Conservation (phyloP, 306 rosid species). For the Pachyrhizus erosus region DNA sequence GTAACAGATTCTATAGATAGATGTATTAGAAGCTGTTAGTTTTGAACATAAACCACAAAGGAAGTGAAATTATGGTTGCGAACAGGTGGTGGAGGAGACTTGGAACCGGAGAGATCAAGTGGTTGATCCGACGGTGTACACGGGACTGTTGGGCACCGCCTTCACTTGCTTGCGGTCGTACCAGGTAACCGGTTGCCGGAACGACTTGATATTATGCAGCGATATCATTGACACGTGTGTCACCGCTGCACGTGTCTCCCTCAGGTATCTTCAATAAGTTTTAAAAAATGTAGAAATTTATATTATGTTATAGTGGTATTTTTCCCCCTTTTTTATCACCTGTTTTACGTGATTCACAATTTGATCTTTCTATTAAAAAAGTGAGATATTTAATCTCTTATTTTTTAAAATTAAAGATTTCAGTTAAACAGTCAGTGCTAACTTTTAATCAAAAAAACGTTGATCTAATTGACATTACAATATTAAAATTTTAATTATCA, state of each 20-base stretch:
- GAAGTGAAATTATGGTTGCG: neutral
- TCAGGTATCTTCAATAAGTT: conserved; percentile 51
- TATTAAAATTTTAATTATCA: too few species aligned
- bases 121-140: conserved; percentile 73
- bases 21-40: neutral
- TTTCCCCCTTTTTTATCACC: too few species aligned
- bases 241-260: conserved; percentile 58
- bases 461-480: too few species aligned
- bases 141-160: conserved; percentile 86
- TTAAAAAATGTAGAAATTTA: neutral
- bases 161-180: conserved; percentile 79
- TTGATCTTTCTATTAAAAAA: too few species aligned
- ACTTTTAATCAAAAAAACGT: too few species aligned
- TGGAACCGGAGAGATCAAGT: conserved; percentile 60
- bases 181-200: conserved; percentile 59
- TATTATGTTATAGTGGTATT: too few species aligned
- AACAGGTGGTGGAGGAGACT: conserved; percentile 69
- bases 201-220: conserved; percentile 65
- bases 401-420: too few species aligned
- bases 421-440: too few species aligned
- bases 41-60: neutral
- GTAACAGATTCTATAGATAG: neutral
- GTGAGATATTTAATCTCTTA: too few species aligned
- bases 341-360: too few species aligned
- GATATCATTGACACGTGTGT: conserved; percentile 72